Conservation (phyloP, 129 eudicot genomes). For the Oenanthe sinensis region DNA sequence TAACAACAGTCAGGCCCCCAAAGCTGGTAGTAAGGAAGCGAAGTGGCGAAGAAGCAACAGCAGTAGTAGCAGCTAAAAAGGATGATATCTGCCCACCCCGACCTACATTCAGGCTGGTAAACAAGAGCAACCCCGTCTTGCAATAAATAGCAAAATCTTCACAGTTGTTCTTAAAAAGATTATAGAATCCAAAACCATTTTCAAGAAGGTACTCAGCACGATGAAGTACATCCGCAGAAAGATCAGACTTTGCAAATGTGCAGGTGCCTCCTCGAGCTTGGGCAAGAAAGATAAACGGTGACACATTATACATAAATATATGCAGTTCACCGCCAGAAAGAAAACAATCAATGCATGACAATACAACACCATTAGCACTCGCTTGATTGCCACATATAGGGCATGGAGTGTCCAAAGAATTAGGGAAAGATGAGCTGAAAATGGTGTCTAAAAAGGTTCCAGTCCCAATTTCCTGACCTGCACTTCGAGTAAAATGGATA, state of each 20-base stretch:
- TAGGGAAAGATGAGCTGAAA: constrained; percentile 57
- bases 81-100: constrained; percentile 81
- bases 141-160: constrained; percentile 91
- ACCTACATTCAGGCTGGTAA: constrained; percentile 62
- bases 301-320: constrained; percentile 46
- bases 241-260: constrained; percentile 65
- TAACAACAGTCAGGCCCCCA: constrained; percentile 57
- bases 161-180: constrained; percentile 79
- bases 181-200: constrained; percentile 79
- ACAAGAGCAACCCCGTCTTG: constrained; percentile 69
- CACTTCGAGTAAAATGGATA: constrained; percentile 85
- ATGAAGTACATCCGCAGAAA: constrained; percentile 57
- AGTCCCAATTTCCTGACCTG: constrained; percentile 90
- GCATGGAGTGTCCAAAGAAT: constrained; percentile 47
- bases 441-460: constrained; percentile 79
- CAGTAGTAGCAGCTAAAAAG: constrained; percentile 60
- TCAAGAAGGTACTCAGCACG: constrained; percentile 71
- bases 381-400: constrained; percentile 76
- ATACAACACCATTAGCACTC: constrained; percentile 54
- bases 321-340: constrained; percentile 71
- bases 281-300: constrained; percentile 57
- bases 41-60: constrained; percentile 68
- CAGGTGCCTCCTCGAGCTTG: constrained; percentile 96
- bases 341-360: constrained; percentile 83
- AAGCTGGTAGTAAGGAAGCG: constrained; percentile 59